These are phyloP conservation scores for Phytophthora tentaculata DNA, from an alignment of 352 stramenopile genomes.

Conservation along the genomic window DNA sequence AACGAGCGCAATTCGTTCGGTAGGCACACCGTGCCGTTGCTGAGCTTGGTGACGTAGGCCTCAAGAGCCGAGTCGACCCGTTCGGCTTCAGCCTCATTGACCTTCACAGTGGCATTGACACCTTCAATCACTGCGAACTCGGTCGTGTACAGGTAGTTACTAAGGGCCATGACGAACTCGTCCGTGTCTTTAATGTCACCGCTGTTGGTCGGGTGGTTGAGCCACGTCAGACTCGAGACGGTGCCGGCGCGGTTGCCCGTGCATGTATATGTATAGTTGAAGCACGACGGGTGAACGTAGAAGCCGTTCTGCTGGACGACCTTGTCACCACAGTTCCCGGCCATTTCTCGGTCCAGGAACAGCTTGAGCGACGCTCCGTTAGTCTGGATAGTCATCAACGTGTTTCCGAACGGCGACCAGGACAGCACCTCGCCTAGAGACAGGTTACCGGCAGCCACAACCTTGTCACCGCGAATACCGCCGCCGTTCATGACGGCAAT, in stretches of 20 bases:
- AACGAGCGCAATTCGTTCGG: conserved; percentile 34
- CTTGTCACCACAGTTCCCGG: conserved; percentile 49
- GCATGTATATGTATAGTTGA: conserved; percentile 80
- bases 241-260: conserved; percentile 37
- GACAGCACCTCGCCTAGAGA: conserved; percentile 65
- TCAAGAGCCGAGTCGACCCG: conserved; percentile 59
- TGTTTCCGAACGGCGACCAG: conserved; percentile 78
- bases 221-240: conserved; percentile 62
- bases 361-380: conserved; percentile 68
- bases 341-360: conserved; percentile 61
- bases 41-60: conserved; percentile 39
- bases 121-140: conserved; percentile 52
- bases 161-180: conserved; percentile 59
- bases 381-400: conserved; percentile 59
- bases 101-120: conserved; percentile 42
- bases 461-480: conserved; percentile 67
- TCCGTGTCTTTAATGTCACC: conserved; percentile 63
- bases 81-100: conserved; percentile 53
- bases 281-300: conserved; percentile 66
- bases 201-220: conserved; percentile 55
- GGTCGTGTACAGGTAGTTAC: conserved; percentile 65
- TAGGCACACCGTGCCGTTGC: conserved; percentile 27
- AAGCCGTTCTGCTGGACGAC: conserved; percentile 64
- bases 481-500: conserved; percentile 71
- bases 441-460: conserved; percentile 53